A percentile compares a stretch with the other conserved stretches of the same genome.
Evolutionary conservation across 768 basidiomycete species (phyloP).

Genomic region (Sarcodon aspratus): DNA sequence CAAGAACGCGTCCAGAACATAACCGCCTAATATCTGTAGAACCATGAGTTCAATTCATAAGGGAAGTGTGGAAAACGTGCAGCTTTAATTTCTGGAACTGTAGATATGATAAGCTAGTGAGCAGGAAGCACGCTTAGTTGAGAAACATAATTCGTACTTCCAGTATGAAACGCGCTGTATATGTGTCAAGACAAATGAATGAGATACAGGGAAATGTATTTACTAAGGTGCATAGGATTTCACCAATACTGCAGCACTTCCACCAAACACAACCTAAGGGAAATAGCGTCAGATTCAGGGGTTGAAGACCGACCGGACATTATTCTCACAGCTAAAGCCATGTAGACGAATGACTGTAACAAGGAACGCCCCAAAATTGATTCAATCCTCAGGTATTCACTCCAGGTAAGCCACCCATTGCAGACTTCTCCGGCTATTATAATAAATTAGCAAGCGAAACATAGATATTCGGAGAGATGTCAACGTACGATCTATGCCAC

Average conservation of each 20-base stretch:
- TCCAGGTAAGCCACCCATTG: constrained; percentile 59
- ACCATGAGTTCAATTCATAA: neutral
- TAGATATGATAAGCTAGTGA: neutral
- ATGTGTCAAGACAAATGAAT: neutral
- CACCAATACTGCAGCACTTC: constrained; percentile 53
- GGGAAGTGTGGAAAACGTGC: constrained; percentile 23
- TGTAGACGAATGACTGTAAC: constrained; percentile 55
- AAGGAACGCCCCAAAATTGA: constrained; percentile 51
- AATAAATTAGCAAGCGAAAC: neutral
- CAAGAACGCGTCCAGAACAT: constrained; percentile 82
- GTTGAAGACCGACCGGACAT: neutral
- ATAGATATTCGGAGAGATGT: neutral
- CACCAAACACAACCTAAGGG: constrained; percentile 45
- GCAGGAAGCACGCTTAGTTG: neutral
- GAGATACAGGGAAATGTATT: constrained; percentile 14
- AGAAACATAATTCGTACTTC: constrained; percentile 40
- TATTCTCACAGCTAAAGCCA: constrained; percentile 45
- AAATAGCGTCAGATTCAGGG: neutral
- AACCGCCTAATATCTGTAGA: constrained; percentile 64
- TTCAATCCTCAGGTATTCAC: constrained; percentile 39
- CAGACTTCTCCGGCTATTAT: constrained; percentile 54
- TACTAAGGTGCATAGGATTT: constrained; percentile 62
- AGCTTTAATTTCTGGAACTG: constrained; percentile 74
- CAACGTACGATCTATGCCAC: constrained; percentile 42
- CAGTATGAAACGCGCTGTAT: constrained; percentile 63